Percentiles rank a stretch among this genome's conserved stretches.
Evolutionary conservation across 2,329 filamentous ascomycete genomes (phyloP).

Genomic region (Xylariaceae sp.): DNA sequence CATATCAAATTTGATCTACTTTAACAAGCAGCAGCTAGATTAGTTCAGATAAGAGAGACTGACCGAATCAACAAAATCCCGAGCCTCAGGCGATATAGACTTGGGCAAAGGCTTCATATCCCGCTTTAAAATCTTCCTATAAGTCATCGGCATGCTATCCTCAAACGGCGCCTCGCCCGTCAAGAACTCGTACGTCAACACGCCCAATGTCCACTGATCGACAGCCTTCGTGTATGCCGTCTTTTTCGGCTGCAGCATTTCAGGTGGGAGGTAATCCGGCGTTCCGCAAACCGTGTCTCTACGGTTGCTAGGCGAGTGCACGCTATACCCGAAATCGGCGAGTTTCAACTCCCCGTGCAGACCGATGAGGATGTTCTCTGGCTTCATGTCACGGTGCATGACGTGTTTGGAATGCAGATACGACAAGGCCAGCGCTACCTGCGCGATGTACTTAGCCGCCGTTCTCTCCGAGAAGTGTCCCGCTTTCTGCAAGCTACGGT

Average conservation of each 20-base stretch:
- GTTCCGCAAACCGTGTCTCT: constrained; percentile 94
- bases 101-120: constrained; percentile 81
- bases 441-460: constrained; percentile 78
- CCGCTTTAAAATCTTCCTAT: constrained; percentile 75
- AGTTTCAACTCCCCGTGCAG: constrained; percentile 98
- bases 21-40: background rate
- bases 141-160: constrained; percentile 88
- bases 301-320: constrained; percentile 90
- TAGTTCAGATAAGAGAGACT: constrained; percentile 27
- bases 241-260: constrained; percentile 83
- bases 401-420: constrained; percentile 95
- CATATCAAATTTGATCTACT: constrained; percentile 7
- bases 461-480: constrained; percentile 77
- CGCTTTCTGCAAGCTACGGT: constrained; percentile 75
- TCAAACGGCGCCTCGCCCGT: constrained; percentile 97
- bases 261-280: constrained; percentile 93
- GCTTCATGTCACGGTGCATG: constrained; percentile 95
- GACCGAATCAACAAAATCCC: constrained; percentile 85
- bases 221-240: constrained; percentile 90
- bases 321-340: constrained; percentile 95
- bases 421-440: constrained; percentile 79
- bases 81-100: constrained; percentile 85
- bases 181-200: constrained; percentile 92
- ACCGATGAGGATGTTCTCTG: constrained; percentile 90
- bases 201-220: constrained; percentile 90